Conservation (phyloP, 306 rosid genomes). For the Comarum palustre region DNA sequence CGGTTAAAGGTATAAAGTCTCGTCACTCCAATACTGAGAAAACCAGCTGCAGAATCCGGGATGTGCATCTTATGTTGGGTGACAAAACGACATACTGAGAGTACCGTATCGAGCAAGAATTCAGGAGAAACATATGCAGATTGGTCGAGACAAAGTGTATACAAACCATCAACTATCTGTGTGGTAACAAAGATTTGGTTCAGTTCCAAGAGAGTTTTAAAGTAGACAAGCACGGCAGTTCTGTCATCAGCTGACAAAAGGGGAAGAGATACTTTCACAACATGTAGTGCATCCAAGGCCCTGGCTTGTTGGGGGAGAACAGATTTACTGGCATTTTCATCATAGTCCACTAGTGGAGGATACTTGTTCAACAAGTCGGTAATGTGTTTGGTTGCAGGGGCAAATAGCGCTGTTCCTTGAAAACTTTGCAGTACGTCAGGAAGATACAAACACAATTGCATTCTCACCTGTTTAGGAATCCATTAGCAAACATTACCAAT, state of each 20-base stretch:
- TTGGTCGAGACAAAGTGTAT: slow-evolving; percentile 52
- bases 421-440: neutral
- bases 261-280: neutral
- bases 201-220: slow-evolving; percentile 63
- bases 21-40: slow-evolving; percentile 70
- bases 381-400: neutral
- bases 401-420: neutral
- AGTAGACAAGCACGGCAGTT: slow-evolving; percentile 18
- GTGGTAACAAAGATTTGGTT: slow-evolving; percentile 60
- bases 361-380: neutral
- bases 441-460: neutral
- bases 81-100: slow-evolving; percentile 52
- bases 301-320: neutral
- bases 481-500: neutral
- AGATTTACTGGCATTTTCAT: neutral
- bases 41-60: slow-evolving; percentile 55
- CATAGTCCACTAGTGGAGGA: neutral
- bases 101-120: slow-evolving; percentile 54
- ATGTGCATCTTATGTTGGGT: slow-evolving; percentile 48
- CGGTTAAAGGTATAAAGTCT: slow-evolving; percentile 55
- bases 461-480: neutral
- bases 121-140: slow-evolving; percentile 49
- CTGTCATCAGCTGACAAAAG: neutral
- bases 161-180: slow-evolving; percentile 62
- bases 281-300: neutral